These are phyloP conservation scores for Megacollybia marginata DNA, from an alignment of 768 basidiomycete genomes.

Conservation along the genomic window DNA sequence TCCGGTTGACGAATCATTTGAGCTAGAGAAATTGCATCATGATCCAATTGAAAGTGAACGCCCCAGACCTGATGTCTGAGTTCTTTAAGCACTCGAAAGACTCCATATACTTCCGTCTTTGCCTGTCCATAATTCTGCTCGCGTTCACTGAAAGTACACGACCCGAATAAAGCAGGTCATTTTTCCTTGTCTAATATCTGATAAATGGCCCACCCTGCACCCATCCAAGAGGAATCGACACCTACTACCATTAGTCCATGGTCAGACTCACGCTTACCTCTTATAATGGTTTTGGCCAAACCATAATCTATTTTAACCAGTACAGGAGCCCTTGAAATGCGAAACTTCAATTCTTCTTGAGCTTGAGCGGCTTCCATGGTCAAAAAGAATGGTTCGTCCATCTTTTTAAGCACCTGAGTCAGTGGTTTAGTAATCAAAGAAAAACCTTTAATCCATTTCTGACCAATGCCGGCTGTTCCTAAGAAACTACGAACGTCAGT, in stretches of 20 bases:
- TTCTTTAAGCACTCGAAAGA: no score
- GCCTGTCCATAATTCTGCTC: no score
- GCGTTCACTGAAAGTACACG: no score
- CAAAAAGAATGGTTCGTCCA: conserved; percentile 18
- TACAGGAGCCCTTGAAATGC: conserved; percentile 15
- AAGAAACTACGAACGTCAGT: conserved; percentile 8
- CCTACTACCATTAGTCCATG: conserved; percentile 21
- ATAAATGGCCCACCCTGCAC: conserved; percentile 22
- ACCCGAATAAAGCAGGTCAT: no score
- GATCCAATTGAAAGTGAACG: no score
- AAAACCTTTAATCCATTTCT: conserved; percentile 6
- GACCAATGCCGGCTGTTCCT: conserved; percentile 8
- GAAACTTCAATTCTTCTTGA: no score
- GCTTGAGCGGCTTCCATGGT: conserved; percentile 1
- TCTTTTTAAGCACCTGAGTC: conserved; percentile 6
- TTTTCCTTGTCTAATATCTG: conserved; percentile 20
- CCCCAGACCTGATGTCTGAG: no score
- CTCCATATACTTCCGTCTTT: no score
- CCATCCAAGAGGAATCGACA: conserved; percentile 29
- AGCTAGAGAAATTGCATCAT: no score
- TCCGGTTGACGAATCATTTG: no score
- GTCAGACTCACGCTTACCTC: no score
- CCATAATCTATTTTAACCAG: conserved; percentile 26
- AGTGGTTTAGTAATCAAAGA: conserved; percentile 16
- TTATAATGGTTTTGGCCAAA: conserved; percentile 2